These are phyloP conservation scores for Haplosporangium gracile DNA, from an alignment of 192 early-diverging fungal species.

Conservation along the genomic window DNA sequence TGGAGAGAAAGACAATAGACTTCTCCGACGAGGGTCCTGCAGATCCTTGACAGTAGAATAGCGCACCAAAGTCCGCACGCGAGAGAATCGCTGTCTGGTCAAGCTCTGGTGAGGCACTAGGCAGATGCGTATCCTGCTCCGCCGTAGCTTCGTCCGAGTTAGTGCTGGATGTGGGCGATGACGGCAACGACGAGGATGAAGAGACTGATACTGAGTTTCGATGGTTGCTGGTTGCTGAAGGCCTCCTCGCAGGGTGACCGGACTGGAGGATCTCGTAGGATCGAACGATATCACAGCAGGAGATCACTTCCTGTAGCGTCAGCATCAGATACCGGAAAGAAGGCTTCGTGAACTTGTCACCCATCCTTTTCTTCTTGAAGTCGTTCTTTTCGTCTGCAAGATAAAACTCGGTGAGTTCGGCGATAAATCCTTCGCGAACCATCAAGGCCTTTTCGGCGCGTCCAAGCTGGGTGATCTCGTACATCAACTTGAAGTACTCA, in stretches of 20 bases:
- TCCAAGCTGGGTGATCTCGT: conserved; percentile 53
- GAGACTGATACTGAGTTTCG: conserved; percentile 9
- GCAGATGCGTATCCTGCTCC: conserved; percentile 16
- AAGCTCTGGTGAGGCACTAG: conserved; percentile 4
- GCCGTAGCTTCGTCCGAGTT: conserved; percentile 22
- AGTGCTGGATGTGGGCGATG: conserved; percentile 22
- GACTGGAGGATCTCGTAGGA: conserved; percentile 27
- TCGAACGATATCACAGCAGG: conserved; percentile 37
- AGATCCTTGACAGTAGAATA: conserved; percentile 18
- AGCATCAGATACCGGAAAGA: conserved; percentile 54
- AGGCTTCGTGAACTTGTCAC: conserved; percentile 63
- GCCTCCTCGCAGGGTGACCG: neutral
- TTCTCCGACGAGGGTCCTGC: neutral
- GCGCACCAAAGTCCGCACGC: conserved; percentile 25
- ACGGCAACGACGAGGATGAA: conserved; percentile 23
- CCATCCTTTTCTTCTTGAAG: conserved; percentile 59
- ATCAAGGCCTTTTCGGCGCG: conserved; percentile 47
- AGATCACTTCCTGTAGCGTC: conserved; percentile 45
- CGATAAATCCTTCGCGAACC: conserved; percentile 49
- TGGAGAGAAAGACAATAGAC: conserved; percentile 17
- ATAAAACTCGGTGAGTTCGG: conserved; percentile 55
- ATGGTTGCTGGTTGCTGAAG: neutral
- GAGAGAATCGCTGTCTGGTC: conserved; percentile 14
- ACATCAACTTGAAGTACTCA: conserved; percentile 60
- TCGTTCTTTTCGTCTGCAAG: conserved; percentile 51